A percentile compares a stretch with the other conserved stretches of the same genome.
phyloP scores from a whole-genome alignment of 1,284 basidiomycete species.

The Tilletia caries region DNA sequence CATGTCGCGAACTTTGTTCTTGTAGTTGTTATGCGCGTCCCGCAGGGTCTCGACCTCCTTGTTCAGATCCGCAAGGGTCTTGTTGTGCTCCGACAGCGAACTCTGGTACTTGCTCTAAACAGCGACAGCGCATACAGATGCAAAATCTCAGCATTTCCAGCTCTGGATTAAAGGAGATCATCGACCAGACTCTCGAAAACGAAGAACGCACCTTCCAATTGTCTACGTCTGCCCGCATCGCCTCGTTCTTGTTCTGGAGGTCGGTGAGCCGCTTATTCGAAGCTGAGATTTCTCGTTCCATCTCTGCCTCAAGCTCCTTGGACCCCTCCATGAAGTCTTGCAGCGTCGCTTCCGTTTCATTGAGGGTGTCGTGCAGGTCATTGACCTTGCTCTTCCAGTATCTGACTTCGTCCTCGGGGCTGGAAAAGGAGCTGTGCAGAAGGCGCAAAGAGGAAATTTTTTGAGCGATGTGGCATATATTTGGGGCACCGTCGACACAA shows the following conservation, averaged over 20 bases:
- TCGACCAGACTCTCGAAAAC: background rate
- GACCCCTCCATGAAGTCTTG: constrained; percentile 47
- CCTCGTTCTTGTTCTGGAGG: constrained; percentile 37
- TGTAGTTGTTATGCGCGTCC: constrained; percentile 48
- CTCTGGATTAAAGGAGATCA: no score
- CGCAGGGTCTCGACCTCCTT: constrained; percentile 37
- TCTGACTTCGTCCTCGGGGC: constrained; percentile 39
- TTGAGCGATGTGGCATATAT: no score
- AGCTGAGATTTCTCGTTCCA: constrained; percentile 45
- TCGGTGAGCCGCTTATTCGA: constrained; percentile 33
- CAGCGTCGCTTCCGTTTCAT: constrained; percentile 40
- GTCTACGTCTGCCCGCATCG: constrained; percentile 38
- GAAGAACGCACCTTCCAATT: constrained; percentile 39
- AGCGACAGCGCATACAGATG: background rate
- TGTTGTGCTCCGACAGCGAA: constrained; percentile 44
- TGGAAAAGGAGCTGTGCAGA: constrained; percentile 30
- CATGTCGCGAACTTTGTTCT: constrained; percentile 47
- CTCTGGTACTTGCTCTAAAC: constrained; percentile 47
- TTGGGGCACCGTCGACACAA: no score
- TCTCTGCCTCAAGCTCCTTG: constrained; percentile 50
- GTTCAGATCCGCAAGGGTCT: constrained; percentile 37
- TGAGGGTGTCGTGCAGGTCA: constrained; percentile 43
- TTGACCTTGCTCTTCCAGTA: constrained; percentile 44
- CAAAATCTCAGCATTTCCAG: background rate
- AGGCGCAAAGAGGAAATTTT: background rate